Base-by-base conservation (phyloP, 75 land plant species). In the Pinus tabuliformis region DNA sequence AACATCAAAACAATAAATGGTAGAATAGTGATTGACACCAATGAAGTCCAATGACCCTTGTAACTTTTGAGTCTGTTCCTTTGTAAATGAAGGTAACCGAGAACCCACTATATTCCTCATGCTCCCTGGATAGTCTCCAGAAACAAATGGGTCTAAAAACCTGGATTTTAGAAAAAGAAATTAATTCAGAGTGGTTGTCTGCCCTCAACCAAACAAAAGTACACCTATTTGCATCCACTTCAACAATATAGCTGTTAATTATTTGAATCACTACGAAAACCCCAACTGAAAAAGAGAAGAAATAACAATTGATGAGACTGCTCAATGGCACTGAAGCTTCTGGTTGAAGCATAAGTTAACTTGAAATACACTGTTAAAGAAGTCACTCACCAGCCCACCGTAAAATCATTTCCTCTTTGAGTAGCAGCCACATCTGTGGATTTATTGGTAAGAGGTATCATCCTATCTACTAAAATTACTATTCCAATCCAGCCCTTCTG, bases 401-500 rank as follows among this genome's bases (percentile, higher is more conserved):
- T 13, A 63, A 87, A 89, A 42, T 89, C 90, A 33, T 75, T 36
- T 2, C 74, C 79, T 78, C 91, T 82, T 62, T 85, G 77, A 12
- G 90, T 66, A 17, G 91, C 91, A 65, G 49, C 72, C 26, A 79
- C 73, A 76, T 89, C 89, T 36, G 45, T 80, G 3, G 76, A 45
- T 5, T 87, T 80, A 72, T 87, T 83, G 15, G 81, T 74, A 6
- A 84, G 58, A 52, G 91, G 91, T 56, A 58, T 45, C 3, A 11
- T 62, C 87, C 87, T 87, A 15, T 70, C 37, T 6, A 72, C 76
- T 42, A 80, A 83, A 26, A 79, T 57, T 52, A 72, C 77, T 3
- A 87, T 33, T 20, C 91, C 90, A 21, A 89, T 81, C 18, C 58
- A 57, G 1, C 91, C 91, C 9, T 81, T 74, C 77, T 89, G 91